Conservation (phyloP, 768 basidiomycete species). For the Chalciporus sphaerocephalus region DNA sequence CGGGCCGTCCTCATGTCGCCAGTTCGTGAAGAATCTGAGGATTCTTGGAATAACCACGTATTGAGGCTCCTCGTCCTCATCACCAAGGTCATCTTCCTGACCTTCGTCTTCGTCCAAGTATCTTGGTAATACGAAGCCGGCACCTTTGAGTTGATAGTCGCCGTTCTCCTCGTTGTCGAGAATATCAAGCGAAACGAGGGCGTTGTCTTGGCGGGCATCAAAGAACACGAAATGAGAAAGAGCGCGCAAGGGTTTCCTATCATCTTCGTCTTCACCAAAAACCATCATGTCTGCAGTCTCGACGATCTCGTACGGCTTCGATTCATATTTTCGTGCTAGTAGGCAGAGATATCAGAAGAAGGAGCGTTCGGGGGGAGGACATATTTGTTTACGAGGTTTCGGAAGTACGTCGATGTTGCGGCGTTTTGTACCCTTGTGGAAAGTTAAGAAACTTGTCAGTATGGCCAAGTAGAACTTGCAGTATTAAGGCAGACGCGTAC, state of each 20-base stretch:
- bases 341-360: neutral
- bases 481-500: slow-evolving; percentile 7
- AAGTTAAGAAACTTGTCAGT: neutral
- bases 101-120: slow-evolving; percentile 56
- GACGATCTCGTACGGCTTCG: slow-evolving; percentile 27
- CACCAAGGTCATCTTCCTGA: slow-evolving; percentile 46
- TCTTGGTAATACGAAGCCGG: slow-evolving; percentile 47
- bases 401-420: slow-evolving; percentile 23
- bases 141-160: slow-evolving; percentile 46
- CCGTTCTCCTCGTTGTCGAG: slow-evolving; percentile 44
- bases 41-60: slow-evolving; percentile 48
- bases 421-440: slow-evolving; percentile 22
- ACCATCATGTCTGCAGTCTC: slow-evolving; percentile 38
- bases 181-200: slow-evolving; percentile 44
- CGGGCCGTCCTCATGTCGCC: slow-evolving; percentile 45
- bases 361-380: neutral
- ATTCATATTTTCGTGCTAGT: slow-evolving; percentile 39
- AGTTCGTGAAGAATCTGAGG: slow-evolving; percentile 48
- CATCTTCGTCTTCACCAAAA: slow-evolving; percentile 41
- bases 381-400: slow-evolving; percentile 12
- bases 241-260: slow-evolving; percentile 50
- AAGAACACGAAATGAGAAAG: slow-evolving; percentile 60
- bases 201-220: slow-evolving; percentile 44
- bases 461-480: neutral
- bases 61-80: slow-evolving; percentile 31